Percentiles rank a stretch among this genome's conserved stretches.
These are phyloP conservation scores for Globisporangium echinulatum DNA, from an alignment of 352 stramenopile species.

Conservation along the genomic window DNA sequence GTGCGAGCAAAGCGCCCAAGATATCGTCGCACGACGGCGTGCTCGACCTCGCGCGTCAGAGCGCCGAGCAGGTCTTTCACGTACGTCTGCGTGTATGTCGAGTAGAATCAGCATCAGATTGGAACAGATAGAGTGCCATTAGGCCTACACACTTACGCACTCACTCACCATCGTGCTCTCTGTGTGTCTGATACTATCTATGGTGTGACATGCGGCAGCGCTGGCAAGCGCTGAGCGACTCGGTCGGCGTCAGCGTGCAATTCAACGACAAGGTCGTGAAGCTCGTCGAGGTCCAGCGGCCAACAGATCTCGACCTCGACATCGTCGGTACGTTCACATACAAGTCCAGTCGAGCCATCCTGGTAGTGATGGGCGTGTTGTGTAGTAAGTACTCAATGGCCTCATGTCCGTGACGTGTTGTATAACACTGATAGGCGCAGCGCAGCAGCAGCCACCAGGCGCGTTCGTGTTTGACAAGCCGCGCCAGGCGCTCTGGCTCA, in stretches of 20 bases:
- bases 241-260: conserved; percentile 55
- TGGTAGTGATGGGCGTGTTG: background rate
- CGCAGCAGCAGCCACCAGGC: conserved; percentile 14
- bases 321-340: conserved; percentile 1
- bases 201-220: conserved; percentile 18
- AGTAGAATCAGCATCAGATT: too few relatives aligned
- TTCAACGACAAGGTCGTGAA: conserved; percentile 69
- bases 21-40: conserved; percentile 53
- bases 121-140: background rate
- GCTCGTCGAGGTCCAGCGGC: conserved; percentile 50
- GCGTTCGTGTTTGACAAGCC: conserved; percentile 77
- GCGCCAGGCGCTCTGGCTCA: conserved; percentile 62
- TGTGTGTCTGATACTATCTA: background rate
- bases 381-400: too few relatives aligned
- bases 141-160: background rate
- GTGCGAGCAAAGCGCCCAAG: conserved; percentile 63
- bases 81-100: conserved; percentile 20
- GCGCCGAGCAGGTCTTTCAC: conserved; percentile 46
- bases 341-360: background rate
- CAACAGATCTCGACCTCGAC: conserved; percentile 32
- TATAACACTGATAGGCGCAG: background rate
- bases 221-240: conserved; percentile 77
- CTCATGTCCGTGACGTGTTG: background rate
- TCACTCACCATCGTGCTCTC: background rate
- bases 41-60: conserved; percentile 37